Conservation (phyloP, 805 yeast species). For the Groenewaldozyma salmanticensis region DNA sequence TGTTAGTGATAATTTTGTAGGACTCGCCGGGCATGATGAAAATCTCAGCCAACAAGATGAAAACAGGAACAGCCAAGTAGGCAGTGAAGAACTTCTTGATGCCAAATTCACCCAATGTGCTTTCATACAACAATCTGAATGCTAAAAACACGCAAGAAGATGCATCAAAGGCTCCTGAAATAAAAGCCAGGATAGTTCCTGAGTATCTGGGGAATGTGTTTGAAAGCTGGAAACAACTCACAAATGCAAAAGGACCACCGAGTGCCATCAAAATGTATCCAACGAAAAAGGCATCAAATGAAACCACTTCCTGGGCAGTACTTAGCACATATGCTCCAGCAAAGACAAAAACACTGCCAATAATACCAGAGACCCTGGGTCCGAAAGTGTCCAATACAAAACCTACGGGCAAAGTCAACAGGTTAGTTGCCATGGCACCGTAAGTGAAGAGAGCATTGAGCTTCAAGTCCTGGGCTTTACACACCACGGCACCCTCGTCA, state of each 20-base stretch:
- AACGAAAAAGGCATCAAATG: slow-evolving; percentile 53
- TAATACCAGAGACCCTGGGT: slow-evolving; percentile 65
- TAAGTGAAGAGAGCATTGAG: slow-evolving; percentile 75
- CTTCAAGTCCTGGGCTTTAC: slow-evolving; percentile 73
- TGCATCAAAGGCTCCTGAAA: slow-evolving; percentile 92
- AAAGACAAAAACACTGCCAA: slow-evolving; percentile 52
- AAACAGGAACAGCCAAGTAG: slow-evolving; percentile 68
- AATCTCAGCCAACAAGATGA: slow-evolving; percentile 64
- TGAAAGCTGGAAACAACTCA: slow-evolving; percentile 82
- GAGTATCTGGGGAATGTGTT: slow-evolving; percentile 76
- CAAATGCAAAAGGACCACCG: slow-evolving; percentile 92
- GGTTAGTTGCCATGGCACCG: slow-evolving; percentile 81
- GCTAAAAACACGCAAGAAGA: slow-evolving; percentile 78
- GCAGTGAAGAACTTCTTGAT: slow-evolving; percentile 51
- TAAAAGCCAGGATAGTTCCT: slow-evolving; percentile 68
- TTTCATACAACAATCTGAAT: slow-evolving; percentile 59
- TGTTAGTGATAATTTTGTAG: slow-evolving; percentile 45
- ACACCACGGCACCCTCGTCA: slow-evolving; percentile 25
- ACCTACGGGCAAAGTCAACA: slow-evolving; percentile 77
- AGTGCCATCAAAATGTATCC: slow-evolving; percentile 75
- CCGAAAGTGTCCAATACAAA: slow-evolving; percentile 68
- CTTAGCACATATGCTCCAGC: slow-evolving; percentile 27
- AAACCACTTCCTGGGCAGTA: slow-evolving; percentile 27
- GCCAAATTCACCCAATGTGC: slow-evolving; percentile 28
- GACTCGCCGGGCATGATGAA: slow-evolving; percentile 72